A percentile compares a stretch with the other conserved stretches of the same genome.
phyloP scores from a whole-genome alignment of 768 basidiomycete genomes.

The Jaapia argillacea region DNA sequence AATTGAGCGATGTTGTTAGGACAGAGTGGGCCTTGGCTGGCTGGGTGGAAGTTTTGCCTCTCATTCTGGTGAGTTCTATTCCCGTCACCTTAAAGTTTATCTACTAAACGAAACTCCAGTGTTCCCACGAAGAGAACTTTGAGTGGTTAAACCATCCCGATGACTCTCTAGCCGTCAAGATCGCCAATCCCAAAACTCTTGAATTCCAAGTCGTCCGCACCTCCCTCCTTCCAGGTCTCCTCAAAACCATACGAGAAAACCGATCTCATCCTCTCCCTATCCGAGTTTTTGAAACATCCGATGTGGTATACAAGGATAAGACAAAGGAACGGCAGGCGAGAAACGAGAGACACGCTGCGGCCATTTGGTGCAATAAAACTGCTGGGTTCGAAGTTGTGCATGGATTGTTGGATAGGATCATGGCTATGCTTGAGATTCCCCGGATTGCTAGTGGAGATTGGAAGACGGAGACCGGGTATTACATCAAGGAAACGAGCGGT shows the following conservation, averaged over 20 bases:
- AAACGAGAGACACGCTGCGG: conserved; percentile 83
- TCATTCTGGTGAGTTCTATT: conserved; percentile 89
- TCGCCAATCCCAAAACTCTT: conserved; percentile 94
- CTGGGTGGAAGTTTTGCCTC: conserved; percentile 91
- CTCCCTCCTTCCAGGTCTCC: conserved; percentile 87
- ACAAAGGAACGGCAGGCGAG: conserved; percentile 72
- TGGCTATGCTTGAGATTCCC: conserved; percentile 93
- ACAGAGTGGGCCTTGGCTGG: conserved; percentile 90
- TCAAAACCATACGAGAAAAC: conserved; percentile 97
- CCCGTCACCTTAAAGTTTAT: conserved; percentile 6
- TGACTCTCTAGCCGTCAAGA: conserved; percentile 75
- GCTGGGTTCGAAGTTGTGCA: conserved; percentile 97
- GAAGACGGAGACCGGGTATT: conserved; percentile 70
- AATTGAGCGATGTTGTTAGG: conserved; percentile 80
- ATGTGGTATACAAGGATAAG: conserved; percentile 84
- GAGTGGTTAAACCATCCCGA: conserved; percentile 84
- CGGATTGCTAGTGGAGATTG: conserved; percentile 51
- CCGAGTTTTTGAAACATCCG: conserved; percentile 88
- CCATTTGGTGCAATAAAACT: conserved; percentile 92
- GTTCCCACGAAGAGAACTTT: conserved; percentile 98
- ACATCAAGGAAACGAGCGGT: conserved; percentile 84
- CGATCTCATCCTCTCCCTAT: conserved; percentile 87
- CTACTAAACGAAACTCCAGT: conserved; percentile 53
- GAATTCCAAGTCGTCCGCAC: conserved; percentile 99
- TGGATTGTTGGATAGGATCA: conserved; percentile 86